Conservation (phyloP, 139 green algal genomes). For the Chlorella sp. region DNA sequence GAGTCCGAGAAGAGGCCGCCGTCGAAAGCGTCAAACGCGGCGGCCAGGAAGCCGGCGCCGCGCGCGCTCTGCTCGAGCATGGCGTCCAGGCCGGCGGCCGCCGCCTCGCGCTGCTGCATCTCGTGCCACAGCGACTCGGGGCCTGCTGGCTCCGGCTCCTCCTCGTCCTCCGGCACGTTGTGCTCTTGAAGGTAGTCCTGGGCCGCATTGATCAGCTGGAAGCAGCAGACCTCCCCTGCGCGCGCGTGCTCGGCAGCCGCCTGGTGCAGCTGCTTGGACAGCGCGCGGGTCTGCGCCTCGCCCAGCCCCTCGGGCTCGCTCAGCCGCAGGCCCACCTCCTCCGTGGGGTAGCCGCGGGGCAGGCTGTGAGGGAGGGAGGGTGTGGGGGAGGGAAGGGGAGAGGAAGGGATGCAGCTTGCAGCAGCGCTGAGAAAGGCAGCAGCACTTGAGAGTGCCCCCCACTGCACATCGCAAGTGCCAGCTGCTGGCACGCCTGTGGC, state of each 20-base stretch:
- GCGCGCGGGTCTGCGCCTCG: constrained; percentile 5
- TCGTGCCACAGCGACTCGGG: constrained; percentile 60
- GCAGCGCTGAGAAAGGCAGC: no score
- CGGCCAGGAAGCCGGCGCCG: constrained; percentile 2
- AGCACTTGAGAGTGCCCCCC: no score
- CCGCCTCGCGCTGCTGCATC: constrained; percentile 45
- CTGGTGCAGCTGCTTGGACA: constrained; percentile 49
- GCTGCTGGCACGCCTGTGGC: no score
- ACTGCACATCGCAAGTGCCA: no score
- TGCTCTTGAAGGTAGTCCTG: constrained; percentile 58
- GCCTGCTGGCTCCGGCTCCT: background rate
- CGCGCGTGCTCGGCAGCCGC: constrained; percentile 35
- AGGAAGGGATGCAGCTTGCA: background rate
- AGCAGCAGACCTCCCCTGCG: constrained; percentile 59
- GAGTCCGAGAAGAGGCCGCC: constrained; percentile 50
- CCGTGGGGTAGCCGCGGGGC: constrained; percentile 24
- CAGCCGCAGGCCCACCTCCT: constrained; percentile 35
- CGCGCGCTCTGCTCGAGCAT: constrained; percentile 18
- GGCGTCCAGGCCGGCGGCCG: background rate
- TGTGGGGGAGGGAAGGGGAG: background rate
- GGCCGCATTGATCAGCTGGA: constrained; percentile 61
- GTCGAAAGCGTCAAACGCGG: constrained; percentile 24
- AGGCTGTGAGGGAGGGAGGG: background rate
- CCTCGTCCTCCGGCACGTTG: constrained; percentile 41
- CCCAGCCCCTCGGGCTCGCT: constrained; percentile 11